Percentiles rank a stretch among this genome's conserved stretches.
These are phyloP conservation scores for Chimonanthus salicifolius DNA, from an alignment of 164 flowering plant genomes.

Conservation along the genomic window DNA sequence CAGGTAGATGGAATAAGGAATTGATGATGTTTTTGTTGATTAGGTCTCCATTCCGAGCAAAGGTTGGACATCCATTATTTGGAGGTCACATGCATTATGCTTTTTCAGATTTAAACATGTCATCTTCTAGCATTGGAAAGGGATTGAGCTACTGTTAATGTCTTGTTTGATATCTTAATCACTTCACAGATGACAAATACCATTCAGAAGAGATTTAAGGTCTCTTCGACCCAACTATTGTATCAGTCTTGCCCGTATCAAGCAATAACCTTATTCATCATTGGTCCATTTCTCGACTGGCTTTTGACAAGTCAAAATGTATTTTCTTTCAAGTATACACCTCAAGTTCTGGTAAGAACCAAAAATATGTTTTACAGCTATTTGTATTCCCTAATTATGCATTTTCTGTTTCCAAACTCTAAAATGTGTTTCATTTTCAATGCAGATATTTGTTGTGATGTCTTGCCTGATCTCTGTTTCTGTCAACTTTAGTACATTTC, in stretches of 20 bases:
- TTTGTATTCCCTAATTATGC: background rate
- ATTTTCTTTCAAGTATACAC: slow-evolving; percentile 84
- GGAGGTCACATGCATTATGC: background rate
- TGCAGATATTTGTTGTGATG: too few species aligned
- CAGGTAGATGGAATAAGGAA: too few species aligned
- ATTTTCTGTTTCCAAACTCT: background rate
- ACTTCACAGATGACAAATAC: slow-evolving; percentile 81
- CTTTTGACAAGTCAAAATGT: slow-evolving; percentile 74
- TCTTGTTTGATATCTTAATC: slow-evolving; percentile 44
- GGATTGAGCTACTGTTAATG: background rate
- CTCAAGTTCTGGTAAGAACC: slow-evolving; percentile 74
- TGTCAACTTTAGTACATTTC: too few species aligned
- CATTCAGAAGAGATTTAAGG: slow-evolving; percentile 90
- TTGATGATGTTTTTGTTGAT: too few species aligned
- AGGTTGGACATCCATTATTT: too few species aligned
- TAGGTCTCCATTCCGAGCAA: too few species aligned
- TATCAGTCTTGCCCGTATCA: slow-evolving; percentile 94
- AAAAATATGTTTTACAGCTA: background rate
- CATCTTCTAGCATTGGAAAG: background rate
- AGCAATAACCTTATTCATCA: slow-evolving; percentile 62
- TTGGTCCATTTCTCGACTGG: slow-evolving; percentile 86
- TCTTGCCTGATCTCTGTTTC: too few species aligned
- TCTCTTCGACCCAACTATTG: slow-evolving; percentile 91
- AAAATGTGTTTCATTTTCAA: too few species aligned
- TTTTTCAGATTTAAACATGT: background rate